These are phyloP conservation scores for Cyclanthera cordifolia DNA, from an alignment of 306 rosid species.

Conservation along the genomic window DNA sequence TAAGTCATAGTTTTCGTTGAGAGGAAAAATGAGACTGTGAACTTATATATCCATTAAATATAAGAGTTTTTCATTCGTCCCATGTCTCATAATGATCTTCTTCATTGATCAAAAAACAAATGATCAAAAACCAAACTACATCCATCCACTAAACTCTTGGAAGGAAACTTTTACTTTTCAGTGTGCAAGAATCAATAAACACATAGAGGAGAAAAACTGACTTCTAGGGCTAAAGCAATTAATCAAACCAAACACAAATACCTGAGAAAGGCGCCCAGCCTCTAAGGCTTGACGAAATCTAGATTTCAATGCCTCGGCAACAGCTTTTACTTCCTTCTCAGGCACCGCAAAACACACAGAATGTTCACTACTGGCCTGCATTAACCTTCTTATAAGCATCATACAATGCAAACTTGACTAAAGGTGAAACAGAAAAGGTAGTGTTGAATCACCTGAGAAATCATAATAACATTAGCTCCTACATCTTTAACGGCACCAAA, in stretches of 20 bases:
- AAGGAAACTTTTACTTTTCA: neutral
- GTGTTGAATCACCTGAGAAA: slow-evolving; percentile 68
- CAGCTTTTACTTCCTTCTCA: slow-evolving; percentile 90
- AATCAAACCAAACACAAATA: slow-evolving; percentile 21
- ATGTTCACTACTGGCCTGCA: slow-evolving; percentile 99
- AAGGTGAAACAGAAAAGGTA: slow-evolving; percentile 15
- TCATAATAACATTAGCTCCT: slow-evolving; percentile 99
- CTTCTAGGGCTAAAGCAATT: slow-evolving; percentile 6
- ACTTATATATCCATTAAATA: neutral
- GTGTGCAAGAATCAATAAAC: neutral
- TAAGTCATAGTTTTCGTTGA: neutral
- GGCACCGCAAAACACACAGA: slow-evolving; percentile 99
- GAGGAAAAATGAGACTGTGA: neutral
- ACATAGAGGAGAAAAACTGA: neutral
- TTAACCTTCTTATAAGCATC: slow-evolving; percentile 19
- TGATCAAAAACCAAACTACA: neutral
- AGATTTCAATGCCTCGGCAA: slow-evolving; percentile 79
- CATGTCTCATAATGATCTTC: neutral
- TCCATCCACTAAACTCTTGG: neutral
- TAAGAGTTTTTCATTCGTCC: neutral
- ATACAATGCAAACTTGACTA: slow-evolving; percentile 9
- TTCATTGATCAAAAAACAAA: neutral
- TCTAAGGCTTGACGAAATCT: slow-evolving; percentile 89
- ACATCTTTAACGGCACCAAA: slow-evolving; percentile 89
- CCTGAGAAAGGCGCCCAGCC: slow-evolving; percentile 98